Conservation (phyloP, 2,329 filamentous ascomycete species). For the Colletotrichum filicis region DNA sequence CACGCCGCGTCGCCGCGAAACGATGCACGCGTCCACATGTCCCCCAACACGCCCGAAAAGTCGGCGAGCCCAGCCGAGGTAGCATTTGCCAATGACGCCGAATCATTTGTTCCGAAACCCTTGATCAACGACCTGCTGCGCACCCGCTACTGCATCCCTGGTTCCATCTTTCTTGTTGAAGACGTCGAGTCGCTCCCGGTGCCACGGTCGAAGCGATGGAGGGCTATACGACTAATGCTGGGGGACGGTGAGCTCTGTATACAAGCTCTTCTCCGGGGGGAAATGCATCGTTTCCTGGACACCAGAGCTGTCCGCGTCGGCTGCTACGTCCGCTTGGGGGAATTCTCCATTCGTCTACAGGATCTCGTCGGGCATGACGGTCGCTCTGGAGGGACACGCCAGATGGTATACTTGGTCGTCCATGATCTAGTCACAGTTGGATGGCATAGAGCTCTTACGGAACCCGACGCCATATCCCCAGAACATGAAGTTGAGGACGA, state of each 20-base stretch:
- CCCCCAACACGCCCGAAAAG: conserved; percentile 23
- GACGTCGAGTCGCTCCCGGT: conserved; percentile 51
- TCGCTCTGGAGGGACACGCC: conserved; percentile 3
- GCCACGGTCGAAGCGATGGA: conserved; percentile 50
- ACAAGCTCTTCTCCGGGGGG: conserved; percentile 60
- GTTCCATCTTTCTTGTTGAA: conserved; percentile 63
- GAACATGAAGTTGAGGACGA: conserved; percentile 9
- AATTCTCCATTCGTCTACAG: conserved; percentile 40
- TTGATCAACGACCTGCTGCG: conserved; percentile 60
- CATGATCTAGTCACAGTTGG: conserved; percentile 58
- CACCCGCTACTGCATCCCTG: conserved; percentile 58
- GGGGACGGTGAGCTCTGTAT: conserved; percentile 65
- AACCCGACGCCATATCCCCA: not conserved
- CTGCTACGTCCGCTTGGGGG: conserved; percentile 59
- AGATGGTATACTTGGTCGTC: conserved; percentile 58
- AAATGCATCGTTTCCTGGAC: conserved; percentile 61
- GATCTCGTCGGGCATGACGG: conserved; percentile 9
- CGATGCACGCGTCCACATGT: conserved; percentile 33
- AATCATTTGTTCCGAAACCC: conserved; percentile 46
- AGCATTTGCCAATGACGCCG: conserved; percentile 38
- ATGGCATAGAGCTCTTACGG: conserved; percentile 49
- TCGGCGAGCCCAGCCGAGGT: conserved; percentile 7
- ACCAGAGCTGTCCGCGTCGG: conserved; percentile 57
- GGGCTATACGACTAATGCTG: conserved; percentile 58
- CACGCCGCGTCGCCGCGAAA: not conserved